These are phyloP conservation scores for Ustilago hordei DNA, from an alignment of 1,284 basidiomycete genomes.

Conservation along the genomic window DNA sequence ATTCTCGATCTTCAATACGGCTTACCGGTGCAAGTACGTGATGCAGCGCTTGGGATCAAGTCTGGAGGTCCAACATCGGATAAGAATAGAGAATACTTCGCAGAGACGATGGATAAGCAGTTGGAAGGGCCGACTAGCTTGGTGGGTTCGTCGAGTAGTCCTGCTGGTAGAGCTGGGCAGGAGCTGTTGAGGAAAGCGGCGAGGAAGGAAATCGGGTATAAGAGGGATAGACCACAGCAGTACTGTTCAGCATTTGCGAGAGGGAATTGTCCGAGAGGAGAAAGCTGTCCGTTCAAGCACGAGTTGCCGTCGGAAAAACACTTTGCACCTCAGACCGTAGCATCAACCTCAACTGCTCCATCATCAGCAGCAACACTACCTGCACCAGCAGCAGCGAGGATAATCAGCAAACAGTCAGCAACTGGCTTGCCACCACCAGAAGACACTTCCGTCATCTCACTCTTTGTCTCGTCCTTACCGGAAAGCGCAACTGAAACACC, in stretches of 20 bases:
- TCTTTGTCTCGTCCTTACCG: conserved; percentile 89
- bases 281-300: conserved; percentile 93
- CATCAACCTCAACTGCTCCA: conserved; percentile 74
- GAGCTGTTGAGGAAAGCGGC: conserved; percentile 96
- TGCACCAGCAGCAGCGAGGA: conserved; percentile 77
- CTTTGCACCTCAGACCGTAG: conserved; percentile 38
- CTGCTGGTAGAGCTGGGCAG: conserved; percentile 74
- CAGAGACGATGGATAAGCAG: conserved; percentile 77
- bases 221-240: conserved; percentile 87
- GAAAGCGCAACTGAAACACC: conserved; percentile 79
- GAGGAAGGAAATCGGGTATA: conserved; percentile 93
- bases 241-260: conserved; percentile 96
- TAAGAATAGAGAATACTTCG: conserved; percentile 94
- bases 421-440: conserved; percentile 90
- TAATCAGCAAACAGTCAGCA: conserved; percentile 81
- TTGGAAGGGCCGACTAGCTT: conserved; percentile 70
- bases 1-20: conserved; percentile 93
- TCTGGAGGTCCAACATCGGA: conserved; percentile 92
- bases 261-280: conserved; percentile 90
- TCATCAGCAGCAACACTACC: conserved; percentile 75
- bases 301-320: conserved; percentile 76
- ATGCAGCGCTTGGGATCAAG: conserved; percentile 89
- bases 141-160: conserved; percentile 66
- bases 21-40: conserved; percentile 94
- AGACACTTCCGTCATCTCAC: conserved; percentile 84